These are phyloP conservation scores for Rosa persica DNA, from an alignment of 306 rosid species.

Conservation along the genomic window DNA sequence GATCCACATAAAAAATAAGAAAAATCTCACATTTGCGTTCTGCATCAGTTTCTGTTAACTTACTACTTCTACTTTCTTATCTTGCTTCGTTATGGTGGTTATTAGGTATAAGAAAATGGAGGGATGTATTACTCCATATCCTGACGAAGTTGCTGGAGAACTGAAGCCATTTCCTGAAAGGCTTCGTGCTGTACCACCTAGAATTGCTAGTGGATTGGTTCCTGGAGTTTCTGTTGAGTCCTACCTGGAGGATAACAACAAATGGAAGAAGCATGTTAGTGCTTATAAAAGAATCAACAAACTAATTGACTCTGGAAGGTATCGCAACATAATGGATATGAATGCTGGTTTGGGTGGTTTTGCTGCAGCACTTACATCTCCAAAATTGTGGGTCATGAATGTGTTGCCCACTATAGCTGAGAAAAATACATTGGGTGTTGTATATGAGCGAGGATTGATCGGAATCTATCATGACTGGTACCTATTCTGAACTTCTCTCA, in stretches of 20 bases:
- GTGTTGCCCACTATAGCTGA: constrained; percentile 88
- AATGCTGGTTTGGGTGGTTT: constrained; percentile 94
- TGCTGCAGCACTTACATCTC: constrained; percentile 76
- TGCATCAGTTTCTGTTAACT: constrained; percentile 5
- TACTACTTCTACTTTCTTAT: constrained; percentile 9
- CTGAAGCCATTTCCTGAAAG: constrained; percentile 76
- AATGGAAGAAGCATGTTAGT: constrained; percentile 83
- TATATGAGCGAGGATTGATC: constrained; percentile 78
- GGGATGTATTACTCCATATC: constrained; percentile 64
- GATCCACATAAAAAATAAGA: neutral
- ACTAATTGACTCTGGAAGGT: constrained; percentile 78
- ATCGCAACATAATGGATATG: constrained; percentile 95
- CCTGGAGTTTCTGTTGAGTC: constrained; percentile 65
- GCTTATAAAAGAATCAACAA: constrained; percentile 78
- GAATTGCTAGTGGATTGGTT: constrained; percentile 75
- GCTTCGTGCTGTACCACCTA: constrained; percentile 78
- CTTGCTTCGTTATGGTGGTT: constrained; percentile 30
- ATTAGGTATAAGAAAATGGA: constrained; percentile 92
- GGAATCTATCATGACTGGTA: constrained; percentile 98
- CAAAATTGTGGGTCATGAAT: constrained; percentile 94
- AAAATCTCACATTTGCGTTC: neutral
- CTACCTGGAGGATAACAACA: constrained; percentile 62
- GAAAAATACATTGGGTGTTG: constrained; percentile 64
- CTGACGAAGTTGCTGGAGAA: constrained; percentile 49
- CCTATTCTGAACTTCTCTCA: constrained; percentile 20